Evolutionary conservation across 169 alveolate genomes (phyloP), one percentile per base, ranked within the genome.

Genomic region (Cryptosporidium andersoni): DNA sequence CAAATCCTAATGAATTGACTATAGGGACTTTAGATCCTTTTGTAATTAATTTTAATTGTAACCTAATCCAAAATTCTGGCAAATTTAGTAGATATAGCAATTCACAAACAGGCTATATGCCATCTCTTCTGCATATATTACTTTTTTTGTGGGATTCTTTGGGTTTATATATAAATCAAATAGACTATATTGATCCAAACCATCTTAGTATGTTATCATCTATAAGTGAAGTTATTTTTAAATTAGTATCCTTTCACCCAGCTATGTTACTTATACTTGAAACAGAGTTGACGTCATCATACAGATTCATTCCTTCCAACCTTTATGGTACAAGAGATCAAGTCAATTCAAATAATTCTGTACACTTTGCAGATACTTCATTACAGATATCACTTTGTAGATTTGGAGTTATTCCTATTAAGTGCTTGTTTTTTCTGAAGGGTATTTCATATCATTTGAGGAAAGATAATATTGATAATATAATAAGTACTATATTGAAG

Each of bases 91-190:
- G 39, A 7, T 1, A 42, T 34, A 39, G 48, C 6, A 60, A 3
- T 16, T 60, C 65, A 16, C 25, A 34, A 34, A 53, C 34, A 53
- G 67, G 67, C 1, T 43, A 66, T 48, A 37, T 74, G 36, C 85
- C 85, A 5, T 74, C 85, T n/a, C 67, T 74, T 1, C 58, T 74
- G 14, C 55, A 47, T 25, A 74, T 58, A 8, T n/a, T 74, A 8
- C 58, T 74, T 48, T 14, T 74, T 7, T 7, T 74, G 16, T 74
- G 85, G 85, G 85, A 74, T 37, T 56, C 85, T 48, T 58, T 74
- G n/a, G 62, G 85, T 14, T 63, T 74, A 14, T 74, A 66, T 47
- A 45, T 74, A 2, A 58, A 52, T 6, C 85, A 74, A 8, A 4
- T 25, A 37, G 49, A 49, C 1, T 34, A 58, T 37, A 25, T 49